Percentiles rank a stretch among this genome's conserved stretches.
Evolutionary conservation across 2,329 filamentous ascomycete species (phyloP).

Genomic region (Claviceps pazoutovae): DNA sequence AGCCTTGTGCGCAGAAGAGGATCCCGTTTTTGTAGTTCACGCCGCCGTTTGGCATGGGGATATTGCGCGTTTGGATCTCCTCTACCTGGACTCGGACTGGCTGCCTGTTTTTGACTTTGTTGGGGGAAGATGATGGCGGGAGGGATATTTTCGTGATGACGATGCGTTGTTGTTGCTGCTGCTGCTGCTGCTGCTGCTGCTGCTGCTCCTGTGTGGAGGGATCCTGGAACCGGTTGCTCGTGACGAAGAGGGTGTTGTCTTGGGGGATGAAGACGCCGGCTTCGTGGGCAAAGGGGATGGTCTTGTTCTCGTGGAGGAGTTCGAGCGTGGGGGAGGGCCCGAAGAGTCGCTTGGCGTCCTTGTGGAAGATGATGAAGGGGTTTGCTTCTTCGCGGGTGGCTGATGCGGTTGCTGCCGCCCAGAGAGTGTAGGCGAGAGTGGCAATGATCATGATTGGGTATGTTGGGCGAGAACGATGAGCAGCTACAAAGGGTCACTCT

Average conservation of each 20-base stretch:
- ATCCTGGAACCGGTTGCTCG: constrained; percentile 19
- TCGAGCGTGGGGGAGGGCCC: constrained; percentile 22
- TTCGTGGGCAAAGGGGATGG: constrained; percentile 35
- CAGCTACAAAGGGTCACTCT: no score
- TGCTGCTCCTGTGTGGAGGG: constrained; percentile 6
- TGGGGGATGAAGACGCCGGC: constrained; percentile 22
- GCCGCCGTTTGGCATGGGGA: constrained; percentile 34
- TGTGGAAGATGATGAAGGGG: constrained; percentile 4
- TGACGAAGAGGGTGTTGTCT: constrained; percentile 18
- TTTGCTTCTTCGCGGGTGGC: not conserved
- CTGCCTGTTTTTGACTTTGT: not conserved
- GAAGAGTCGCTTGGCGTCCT: constrained; percentile 14
- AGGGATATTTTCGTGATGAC: constrained; percentile 17
- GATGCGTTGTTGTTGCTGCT: constrained; percentile 9
- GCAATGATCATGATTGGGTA: no score
- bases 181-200: not conserved
- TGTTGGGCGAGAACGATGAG: no score
- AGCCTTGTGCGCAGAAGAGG: constrained; percentile 28
- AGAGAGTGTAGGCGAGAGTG: not conserved
- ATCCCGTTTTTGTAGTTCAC: constrained; percentile 29
- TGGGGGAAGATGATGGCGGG: not conserved
- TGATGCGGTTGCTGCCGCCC: not conserved
- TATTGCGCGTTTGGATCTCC: constrained; percentile 17
- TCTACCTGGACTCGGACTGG: constrained; percentile 14
- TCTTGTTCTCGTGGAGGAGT: constrained; percentile 22